Percentiles rank a stretch among this genome's conserved stretches.
phyloP scores from a whole-genome alignment of 2,329 filamentous ascomycete genomes.

The Calycina herbarum region DNA sequence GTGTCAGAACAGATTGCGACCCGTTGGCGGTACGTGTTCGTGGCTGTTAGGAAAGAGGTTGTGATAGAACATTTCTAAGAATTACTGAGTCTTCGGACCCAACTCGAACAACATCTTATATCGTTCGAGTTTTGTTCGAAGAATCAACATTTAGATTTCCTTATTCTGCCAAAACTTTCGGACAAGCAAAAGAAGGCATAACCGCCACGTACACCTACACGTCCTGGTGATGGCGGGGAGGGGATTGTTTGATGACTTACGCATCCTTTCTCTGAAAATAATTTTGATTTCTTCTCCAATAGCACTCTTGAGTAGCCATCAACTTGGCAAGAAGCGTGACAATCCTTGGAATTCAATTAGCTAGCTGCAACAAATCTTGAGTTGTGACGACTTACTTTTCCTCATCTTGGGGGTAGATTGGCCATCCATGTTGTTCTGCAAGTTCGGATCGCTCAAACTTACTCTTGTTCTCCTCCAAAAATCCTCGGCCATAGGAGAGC shows the following conservation, averaged over 20 bases:
- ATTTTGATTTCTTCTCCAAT: constrained; percentile 11
- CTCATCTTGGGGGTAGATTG: constrained; percentile 10
- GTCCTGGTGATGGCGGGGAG: no score
- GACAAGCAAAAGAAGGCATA: no score
- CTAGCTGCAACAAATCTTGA: neutral
- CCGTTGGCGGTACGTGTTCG: no score
- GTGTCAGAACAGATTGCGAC: no score
- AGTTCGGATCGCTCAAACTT: constrained; percentile 1
- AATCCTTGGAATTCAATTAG: constrained; percentile 9
- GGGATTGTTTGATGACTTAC: neutral
- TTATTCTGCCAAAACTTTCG: neutral
- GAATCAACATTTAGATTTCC: neutral
- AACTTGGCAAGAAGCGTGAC: neutral
- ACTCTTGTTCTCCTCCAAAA: neutral
- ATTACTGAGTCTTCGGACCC: no score
- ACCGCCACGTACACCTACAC: no score
- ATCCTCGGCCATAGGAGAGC: constrained; percentile 1
- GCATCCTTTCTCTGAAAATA: neutral
- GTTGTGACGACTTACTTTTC: constrained; percentile 5
- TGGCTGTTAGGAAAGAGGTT: no score
- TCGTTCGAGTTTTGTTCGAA: neutral
- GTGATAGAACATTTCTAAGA: no score
- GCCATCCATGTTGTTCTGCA: constrained; percentile 12
- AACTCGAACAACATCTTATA: no score
- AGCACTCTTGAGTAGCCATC: constrained; percentile 12